phyloP scores from a whole-genome alignment of 2,329 filamentous ascomycete species.

The Xylaria sp. region DNA sequence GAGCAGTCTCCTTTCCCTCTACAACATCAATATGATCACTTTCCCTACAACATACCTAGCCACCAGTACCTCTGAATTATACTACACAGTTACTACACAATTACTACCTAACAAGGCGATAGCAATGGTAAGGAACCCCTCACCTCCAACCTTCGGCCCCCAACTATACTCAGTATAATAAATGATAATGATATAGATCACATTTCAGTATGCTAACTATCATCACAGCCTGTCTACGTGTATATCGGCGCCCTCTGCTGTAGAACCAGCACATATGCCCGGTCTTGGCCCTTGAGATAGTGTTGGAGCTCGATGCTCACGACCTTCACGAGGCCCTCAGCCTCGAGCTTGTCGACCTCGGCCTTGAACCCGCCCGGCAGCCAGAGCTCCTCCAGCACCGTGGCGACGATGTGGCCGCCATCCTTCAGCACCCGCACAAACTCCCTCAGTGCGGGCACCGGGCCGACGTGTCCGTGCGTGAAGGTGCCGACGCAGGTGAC shows the following conservation, averaged over 20 bases:
- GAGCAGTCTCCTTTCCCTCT: no score
- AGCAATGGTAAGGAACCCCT: no score
- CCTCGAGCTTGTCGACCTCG: constrained; percentile 54
- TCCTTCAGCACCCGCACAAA: constrained; percentile 61
- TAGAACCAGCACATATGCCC: constrained; percentile 22
- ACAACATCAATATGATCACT: no score
- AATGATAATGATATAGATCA: no score
- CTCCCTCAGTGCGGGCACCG: constrained; percentile 58
- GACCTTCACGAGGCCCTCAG: constrained; percentile 38
- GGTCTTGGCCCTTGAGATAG: constrained; percentile 25
- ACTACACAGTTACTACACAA: no score
- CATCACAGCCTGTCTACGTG: no score
- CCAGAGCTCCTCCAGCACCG: constrained; percentile 63
- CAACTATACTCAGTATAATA: no score
- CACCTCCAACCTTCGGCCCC: no score
- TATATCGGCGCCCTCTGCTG: background rate
- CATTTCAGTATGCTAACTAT: no score
- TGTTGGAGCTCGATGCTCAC: constrained; percentile 20
- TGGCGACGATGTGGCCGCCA: constrained; percentile 62
- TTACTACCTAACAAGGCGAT: no score
- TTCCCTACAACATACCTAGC: no score
- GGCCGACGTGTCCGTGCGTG: constrained; percentile 66
- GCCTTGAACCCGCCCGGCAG: constrained; percentile 59
- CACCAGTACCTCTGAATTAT: no score
- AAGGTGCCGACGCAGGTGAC: constrained; percentile 66